Conservation (phyloP, 768 basidiomycete genomes). For the Boletus rufocinnamomeus region DNA sequence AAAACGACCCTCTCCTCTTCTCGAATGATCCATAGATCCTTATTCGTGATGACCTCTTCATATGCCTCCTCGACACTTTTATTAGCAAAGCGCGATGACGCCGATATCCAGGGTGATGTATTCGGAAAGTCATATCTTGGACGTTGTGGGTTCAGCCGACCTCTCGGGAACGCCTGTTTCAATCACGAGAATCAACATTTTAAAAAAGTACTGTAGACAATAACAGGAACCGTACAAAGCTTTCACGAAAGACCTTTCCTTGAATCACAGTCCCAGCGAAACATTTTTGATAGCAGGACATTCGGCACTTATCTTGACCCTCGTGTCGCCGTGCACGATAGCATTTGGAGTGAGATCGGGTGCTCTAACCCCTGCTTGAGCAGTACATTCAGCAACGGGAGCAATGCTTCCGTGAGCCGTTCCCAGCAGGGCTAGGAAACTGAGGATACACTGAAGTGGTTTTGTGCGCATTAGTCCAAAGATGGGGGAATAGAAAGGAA, state of each 20-base stretch:
- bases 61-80: not conserved
- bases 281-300: conserved; percentile 10
- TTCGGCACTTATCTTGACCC: conserved; percentile 19
- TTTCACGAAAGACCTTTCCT: conserved; percentile 25
- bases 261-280: conserved; percentile 18
- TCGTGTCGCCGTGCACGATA: conserved; percentile 13
- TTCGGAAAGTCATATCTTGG: too few relatives aligned
- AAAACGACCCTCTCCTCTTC: not conserved
- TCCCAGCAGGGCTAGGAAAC: conserved; percentile 4
- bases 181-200: not conserved
- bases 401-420: not conserved
- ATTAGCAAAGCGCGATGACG: not conserved
- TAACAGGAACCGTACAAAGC: conserved; percentile 1
- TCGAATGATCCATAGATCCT: not conserved
- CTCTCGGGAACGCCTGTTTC: not conserved
- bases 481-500: not conserved
- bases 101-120: not conserved
- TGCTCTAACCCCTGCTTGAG: conserved; percentile 22
- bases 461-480: not conserved
- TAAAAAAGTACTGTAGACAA: not conserved
- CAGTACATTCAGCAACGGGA: conserved; percentile 2
- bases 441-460: not conserved
- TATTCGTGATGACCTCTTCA: not conserved
- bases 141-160: not conserved
- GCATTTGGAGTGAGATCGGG: conserved; percentile 18